phyloP scores from a whole-genome alignment of 306 rosid species.

The Mimosa bimucronata region DNA sequence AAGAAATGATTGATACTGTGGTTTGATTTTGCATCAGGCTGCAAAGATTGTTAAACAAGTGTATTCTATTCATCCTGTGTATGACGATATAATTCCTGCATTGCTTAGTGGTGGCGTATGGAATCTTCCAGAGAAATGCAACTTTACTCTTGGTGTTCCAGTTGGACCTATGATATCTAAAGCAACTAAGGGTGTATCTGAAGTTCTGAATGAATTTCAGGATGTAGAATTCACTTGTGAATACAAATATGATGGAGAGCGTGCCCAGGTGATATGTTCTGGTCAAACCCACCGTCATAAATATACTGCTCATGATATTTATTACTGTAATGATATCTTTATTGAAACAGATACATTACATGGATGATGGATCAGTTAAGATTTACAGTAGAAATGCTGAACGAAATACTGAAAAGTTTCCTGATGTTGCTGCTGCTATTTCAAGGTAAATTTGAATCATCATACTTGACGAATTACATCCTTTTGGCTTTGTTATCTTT shows the following conservation, averaged over 20 bases:
- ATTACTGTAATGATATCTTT: constrained; percentile 35
- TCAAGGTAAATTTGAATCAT: too few relatives aligned
- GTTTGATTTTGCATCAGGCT: constrained; percentile 69
- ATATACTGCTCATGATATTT: constrained; percentile 20
- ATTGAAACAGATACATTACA: constrained; percentile 73
- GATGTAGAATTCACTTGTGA: constrained; percentile 87
- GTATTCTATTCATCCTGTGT: constrained; percentile 82
- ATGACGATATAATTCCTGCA: constrained; percentile 72
- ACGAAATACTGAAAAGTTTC: constrained; percentile 84
- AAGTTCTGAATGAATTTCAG: constrained; percentile 77
- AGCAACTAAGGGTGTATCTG: constrained; percentile 78
- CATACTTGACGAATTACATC: too few relatives aligned
- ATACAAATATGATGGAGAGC: constrained; percentile 94
- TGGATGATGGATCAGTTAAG: constrained; percentile 88
- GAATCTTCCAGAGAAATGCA: constrained; percentile 70
- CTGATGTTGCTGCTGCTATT: too few relatives aligned
- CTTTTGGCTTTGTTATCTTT: too few relatives aligned
- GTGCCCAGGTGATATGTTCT: constrained; percentile 79
- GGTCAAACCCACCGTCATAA: constrained; percentile 20
- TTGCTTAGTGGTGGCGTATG: constrained; percentile 78
- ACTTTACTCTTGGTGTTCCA: constrained; percentile 83
- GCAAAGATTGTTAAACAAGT: constrained; percentile 78
- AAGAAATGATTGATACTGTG: constrained; percentile 10
- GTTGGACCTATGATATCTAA: constrained; percentile 95
- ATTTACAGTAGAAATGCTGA: constrained; percentile 94